A percentile compares a stretch with the other conserved stretches of the same genome.
These are phyloP conservation scores for Calonectria pseudoturangicola DNA, from an alignment of 2,329 filamentous ascomycete genomes.

Conservation along the genomic window DNA sequence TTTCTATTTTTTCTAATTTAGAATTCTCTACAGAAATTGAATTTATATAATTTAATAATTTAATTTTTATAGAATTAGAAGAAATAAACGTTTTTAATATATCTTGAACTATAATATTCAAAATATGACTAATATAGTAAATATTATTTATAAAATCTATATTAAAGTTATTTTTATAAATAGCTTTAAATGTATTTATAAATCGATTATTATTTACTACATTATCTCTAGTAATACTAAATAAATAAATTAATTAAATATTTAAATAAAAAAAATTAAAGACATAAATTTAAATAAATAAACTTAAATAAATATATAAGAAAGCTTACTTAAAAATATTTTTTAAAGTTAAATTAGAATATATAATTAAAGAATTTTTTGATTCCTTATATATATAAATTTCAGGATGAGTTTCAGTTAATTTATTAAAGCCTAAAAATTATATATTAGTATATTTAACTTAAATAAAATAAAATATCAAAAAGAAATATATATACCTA, in stretches of 20 bases:
- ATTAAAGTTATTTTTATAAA: slow-evolving; percentile 6
- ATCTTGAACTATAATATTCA: not conserved
- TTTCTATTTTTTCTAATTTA: not conserved
- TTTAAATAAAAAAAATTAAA: no score
- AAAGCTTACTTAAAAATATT: not conserved
- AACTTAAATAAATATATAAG: not conserved
- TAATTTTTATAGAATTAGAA: not conserved
- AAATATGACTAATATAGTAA: not conserved
- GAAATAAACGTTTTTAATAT: not conserved
- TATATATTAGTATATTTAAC: no score
- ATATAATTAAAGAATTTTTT: no score
- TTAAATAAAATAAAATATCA: not conserved
- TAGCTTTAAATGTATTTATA: not conserved
- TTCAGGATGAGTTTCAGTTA: no score
- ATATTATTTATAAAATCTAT: slow-evolving; percentile 2
- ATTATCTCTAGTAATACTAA: not conserved
- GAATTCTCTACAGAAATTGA: no score
- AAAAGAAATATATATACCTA: not conserved
- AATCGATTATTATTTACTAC: no score
- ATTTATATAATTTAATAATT: no score
- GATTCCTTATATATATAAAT: no score
- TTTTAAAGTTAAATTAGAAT: not conserved
- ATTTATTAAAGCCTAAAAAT: no score
- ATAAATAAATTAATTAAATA: no score
- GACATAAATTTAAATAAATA: no score